Evolutionary conservation across 2,329 filamentous ascomycete genomes (phyloP).

Genomic region (Zasmidium angulare): DNA sequence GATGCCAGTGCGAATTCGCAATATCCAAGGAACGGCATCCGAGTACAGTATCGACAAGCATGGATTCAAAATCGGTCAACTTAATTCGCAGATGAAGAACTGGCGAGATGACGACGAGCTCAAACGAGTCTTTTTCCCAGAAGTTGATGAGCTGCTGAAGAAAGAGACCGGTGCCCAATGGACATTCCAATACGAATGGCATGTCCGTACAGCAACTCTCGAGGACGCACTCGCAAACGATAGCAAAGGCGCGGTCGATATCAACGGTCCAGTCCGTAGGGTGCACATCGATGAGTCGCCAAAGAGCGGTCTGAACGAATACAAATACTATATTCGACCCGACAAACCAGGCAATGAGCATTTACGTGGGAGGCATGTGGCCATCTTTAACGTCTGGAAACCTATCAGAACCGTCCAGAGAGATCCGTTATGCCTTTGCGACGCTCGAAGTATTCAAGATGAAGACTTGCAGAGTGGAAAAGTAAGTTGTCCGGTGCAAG

Average conservation of each 20-base stretch:
- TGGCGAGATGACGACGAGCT: conserved; percentile 13
- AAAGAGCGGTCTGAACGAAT: conserved; percentile 12
- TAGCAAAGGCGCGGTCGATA: conserved; percentile 16
- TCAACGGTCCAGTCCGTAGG: conserved; percentile 17
- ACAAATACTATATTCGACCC: conserved; percentile 9
- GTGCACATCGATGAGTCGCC: conserved; percentile 22
- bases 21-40: conserved; percentile 14
- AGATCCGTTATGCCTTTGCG: conserved; percentile 20
- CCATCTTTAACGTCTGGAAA: conserved; percentile 21
- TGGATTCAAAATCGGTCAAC: conserved; percentile 15
- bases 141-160: conserved; percentile 15
- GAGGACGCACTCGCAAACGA: conserved; percentile 15
- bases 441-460: conserved; percentile 11
- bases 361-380: conserved; percentile 13
- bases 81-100: conserved; percentile 8
- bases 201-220: conserved; percentile 15
- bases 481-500: conserved; percentile 1
- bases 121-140: conserved; percentile 14
- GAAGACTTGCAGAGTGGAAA: conserved; percentile 16
- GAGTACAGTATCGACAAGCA: conserved; percentile 13
- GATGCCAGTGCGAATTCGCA: conserved; percentile 15
- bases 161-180: conserved; percentile 14
- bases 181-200: conserved; percentile 17
- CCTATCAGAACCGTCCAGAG: conserved; percentile 13
- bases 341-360: conserved; percentile 9